Evolutionary conservation across 2,329 filamentous ascomycete genomes (phyloP).

Genomic region (Sporothrix humicola): DNA sequence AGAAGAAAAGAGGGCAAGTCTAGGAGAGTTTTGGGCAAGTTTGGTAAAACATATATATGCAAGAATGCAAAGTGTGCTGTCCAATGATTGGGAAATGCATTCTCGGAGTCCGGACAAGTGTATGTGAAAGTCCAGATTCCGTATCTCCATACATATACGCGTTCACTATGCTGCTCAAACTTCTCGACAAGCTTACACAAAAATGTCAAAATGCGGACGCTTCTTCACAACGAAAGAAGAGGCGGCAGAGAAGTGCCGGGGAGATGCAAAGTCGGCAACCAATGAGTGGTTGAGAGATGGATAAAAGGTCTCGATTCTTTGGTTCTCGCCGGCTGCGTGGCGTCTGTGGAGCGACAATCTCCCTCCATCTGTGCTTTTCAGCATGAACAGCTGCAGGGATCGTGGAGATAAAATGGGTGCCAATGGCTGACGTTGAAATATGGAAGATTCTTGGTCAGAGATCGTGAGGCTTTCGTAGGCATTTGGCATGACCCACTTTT

Average conservation of each 20-base stretch:
- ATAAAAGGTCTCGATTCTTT: neutral
- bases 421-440: neutral
- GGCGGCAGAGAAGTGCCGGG: conserved; percentile 6
- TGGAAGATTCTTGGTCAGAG: neutral
- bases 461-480: neutral
- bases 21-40: neutral
- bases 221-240: neutral
- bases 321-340: conserved; percentile 19
- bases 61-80: neutral
- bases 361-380: conserved; percentile 26
- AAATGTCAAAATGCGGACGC: no score
- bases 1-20: conserved; percentile 1
- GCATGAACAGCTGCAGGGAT: conserved; percentile 18
- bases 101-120: neutral
- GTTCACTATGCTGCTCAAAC: no score
- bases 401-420: neutral
- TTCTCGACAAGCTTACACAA: no score
- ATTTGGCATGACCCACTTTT: neutral
- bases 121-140: neutral
- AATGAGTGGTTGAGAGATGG: conserved; percentile 3
- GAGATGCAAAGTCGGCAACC: neutral
- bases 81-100: neutral
- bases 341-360: conserved; percentile 20
- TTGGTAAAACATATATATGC: neutral
- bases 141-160: no score